phyloP scores from a whole-genome alignment of 2,329 filamentous ascomycete genomes.

The Fusarium graminum region DNA sequence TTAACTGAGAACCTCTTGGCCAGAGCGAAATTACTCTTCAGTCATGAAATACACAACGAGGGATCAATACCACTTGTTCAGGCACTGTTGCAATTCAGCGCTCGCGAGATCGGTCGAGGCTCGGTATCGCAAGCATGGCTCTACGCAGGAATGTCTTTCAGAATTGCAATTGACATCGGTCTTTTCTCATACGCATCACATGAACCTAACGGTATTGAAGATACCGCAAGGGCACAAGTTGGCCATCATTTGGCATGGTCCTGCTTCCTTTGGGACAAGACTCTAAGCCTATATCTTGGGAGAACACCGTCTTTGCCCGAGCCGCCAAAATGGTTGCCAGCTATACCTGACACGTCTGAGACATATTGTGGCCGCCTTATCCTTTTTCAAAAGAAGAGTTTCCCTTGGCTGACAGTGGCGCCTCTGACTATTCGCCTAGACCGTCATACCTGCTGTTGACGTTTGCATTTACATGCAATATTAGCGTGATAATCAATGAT shows the following conservation, averaged over 20 bases:
- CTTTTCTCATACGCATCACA: neutral
- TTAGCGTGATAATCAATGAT: conserved; percentile 4
- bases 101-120: neutral
- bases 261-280: conserved; percentile 7
- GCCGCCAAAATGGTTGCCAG: neutral
- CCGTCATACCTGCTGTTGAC: neutral
- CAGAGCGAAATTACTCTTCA: neutral
- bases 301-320: neutral
- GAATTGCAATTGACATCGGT: conserved; percentile 1
- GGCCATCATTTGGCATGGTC: conserved; percentile 9
- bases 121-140: conserved; percentile 7
- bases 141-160: conserved; percentile 1
- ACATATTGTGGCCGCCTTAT: conserved; percentile 5
- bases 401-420: neutral
- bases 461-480: conserved; percentile 8
- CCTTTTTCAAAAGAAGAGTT: neutral
- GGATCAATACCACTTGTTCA: conserved; percentile 1
- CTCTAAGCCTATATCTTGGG: conserved; percentile 2
- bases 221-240: neutral
- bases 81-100: conserved; percentile 1
- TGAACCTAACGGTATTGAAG: rapidly evolving
- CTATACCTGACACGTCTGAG: neutral
- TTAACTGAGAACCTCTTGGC: neutral
- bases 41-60: conserved; percentile 3
- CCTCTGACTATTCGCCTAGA: neutral